These are phyloP conservation scores for Lichtheimia hyalospora DNA, from an alignment of 371 early-diverging fungal species.

Conservation along the genomic window DNA sequence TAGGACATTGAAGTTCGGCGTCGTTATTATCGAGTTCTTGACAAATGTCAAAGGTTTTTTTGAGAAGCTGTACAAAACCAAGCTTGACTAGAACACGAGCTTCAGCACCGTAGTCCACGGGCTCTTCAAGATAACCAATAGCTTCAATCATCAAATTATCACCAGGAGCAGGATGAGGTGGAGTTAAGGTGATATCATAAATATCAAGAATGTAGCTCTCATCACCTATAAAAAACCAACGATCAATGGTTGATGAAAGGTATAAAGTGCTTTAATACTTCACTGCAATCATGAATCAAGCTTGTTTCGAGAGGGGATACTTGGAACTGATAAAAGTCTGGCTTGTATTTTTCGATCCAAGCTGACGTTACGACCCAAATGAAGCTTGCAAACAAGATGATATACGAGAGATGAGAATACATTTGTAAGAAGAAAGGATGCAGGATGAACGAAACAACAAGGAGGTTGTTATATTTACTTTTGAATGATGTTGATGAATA, in stretches of 20 bases:
- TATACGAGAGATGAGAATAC: no score
- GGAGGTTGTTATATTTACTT: no score
- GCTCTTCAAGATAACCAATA: conserved; percentile 39
- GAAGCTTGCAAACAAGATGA: no score
- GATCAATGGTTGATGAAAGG: not conserved
- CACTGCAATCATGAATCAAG: conserved; percentile 13
- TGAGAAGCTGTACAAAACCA: conserved; percentile 35
- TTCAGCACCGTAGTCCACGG: conserved; percentile 47
- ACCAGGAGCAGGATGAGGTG: conserved; percentile 56
- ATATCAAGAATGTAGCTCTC: conserved; percentile 14
- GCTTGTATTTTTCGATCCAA: no score
- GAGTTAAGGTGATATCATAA: conserved; percentile 18
- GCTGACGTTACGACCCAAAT: no score
- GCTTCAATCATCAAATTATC: conserved; percentile 51
- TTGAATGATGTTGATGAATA: no score
- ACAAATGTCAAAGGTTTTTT: conserved; percentile 51
- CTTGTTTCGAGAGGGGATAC: conserved; percentile 2
- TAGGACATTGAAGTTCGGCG: conserved; percentile 22
- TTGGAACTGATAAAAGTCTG: conserved; percentile 1
- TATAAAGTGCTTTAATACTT: not conserved
- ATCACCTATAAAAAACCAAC: conserved; percentile 8
- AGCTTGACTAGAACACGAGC: conserved; percentile 51
- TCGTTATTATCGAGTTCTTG: conserved; percentile 50
- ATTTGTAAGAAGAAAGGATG: no score
- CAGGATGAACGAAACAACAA: no score